Evolutionary conservation across 192 early-diverging fungal genomes (phyloP), one percentile per base, ranked within the genome.

Genomic region (Rhizoclosmatium globosum): DNA sequence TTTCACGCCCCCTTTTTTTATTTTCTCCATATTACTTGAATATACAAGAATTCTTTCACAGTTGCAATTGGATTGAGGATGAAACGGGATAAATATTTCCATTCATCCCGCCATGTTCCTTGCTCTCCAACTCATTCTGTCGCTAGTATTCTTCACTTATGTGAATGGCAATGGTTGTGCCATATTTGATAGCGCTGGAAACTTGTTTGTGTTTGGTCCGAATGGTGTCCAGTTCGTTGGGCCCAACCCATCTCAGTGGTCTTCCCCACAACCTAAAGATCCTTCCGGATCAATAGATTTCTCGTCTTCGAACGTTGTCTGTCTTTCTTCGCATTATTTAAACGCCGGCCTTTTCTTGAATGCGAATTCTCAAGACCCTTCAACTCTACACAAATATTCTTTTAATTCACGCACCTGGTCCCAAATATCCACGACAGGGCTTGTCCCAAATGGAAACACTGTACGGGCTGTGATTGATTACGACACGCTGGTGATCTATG

Each of bases 401-500:
- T 78, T 78, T 43, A 15, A 17, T 38, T n/a, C 77, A 13, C 67
- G 60, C 9, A 23, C 39, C 13, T 78, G 77, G 77, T n/a, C 38
- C 11, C 11, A 23, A 17, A 45, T 69, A 41, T 23, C 47, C 47
- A 61, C 58, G 21, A 64, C 45, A 2, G 66, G 61, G 1, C 15
- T 44, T 23, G 48, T 23, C 4, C 77, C 77, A 11, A 42, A 78
- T 43, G 31, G 56, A 45, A 50, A 19, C 43, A 76, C 17, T 47
- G 44, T 69, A 1, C 9, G 48, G 13, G 77, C 77, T 43, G 58
- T 78, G 13, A 78, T 78, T 43, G 77, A 78, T 48, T 56, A 78
- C 43, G 77, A 78, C 56, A 78, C 77, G 3, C 53, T 75, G 7
- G 77, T 78, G 13, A 69, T 78, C 19, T 78, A 78, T 44, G 77